Percentiles rank a stretch among this genome's conserved stretches.
Conservation (phyloP, 2,329 filamentous ascomycete species). For the Aspergillus spinulosporus region DNA sequence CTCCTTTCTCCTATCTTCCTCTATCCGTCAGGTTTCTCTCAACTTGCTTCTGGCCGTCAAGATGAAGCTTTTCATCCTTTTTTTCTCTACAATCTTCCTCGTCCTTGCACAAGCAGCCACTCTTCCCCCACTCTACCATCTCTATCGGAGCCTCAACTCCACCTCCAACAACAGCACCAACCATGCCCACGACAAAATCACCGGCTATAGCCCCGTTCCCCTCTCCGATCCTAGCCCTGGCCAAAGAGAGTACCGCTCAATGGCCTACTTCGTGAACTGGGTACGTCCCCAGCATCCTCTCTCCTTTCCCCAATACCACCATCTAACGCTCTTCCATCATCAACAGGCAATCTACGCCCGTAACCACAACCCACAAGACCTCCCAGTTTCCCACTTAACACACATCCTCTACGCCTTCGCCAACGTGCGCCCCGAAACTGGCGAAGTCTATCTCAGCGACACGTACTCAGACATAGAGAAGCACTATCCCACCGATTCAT, state of each 20-base stretch:
- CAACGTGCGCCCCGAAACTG: constrained; percentile 74
- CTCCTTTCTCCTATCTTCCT: not conserved
- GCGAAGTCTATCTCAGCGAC: constrained; percentile 76
- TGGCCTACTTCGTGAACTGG: constrained; percentile 52
- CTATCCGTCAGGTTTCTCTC: not conserved
- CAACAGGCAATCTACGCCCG: constrained; percentile 76
- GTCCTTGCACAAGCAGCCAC: not conserved
- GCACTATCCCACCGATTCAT: constrained; percentile 66
- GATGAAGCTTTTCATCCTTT: constrained; percentile 5
- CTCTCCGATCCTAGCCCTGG: not conserved
- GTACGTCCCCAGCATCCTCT: constrained; percentile 22
- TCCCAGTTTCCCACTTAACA: constrained; percentile 77
- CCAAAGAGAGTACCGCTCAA: constrained; percentile 25
- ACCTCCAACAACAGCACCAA: not conserved
- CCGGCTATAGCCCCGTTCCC: not conserved
- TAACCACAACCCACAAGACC: constrained; percentile 79
- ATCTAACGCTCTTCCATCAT: constrained; percentile 3
- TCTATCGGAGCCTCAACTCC: not conserved
- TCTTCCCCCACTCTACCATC: not conserved
- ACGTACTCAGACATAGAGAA: constrained; percentile 68
- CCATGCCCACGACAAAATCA: not conserved
- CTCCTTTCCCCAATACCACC: not conserved
- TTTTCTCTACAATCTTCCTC: constrained; percentile 2
- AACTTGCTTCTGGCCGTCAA: not conserved
- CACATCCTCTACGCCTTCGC: constrained; percentile 91